Base-by-base conservation (phyloP, 164 flowering plant species). In the Aristolochia fimbriata region DNA sequence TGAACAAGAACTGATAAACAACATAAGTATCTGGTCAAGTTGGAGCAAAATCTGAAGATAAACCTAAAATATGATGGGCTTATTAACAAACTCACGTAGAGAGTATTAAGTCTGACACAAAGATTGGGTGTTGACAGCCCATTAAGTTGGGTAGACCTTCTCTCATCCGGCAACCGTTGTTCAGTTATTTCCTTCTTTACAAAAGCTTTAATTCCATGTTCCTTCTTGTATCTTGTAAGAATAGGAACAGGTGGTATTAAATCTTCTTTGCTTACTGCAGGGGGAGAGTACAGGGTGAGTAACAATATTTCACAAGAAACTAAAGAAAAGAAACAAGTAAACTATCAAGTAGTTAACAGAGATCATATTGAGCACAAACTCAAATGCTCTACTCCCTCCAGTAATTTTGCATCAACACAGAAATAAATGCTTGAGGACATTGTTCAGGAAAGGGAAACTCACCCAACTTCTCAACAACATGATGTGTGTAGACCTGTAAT, bases 181-280 rank as follows among this genome's bases (percentile, higher is more conserved):
- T 94, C 97, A 68, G 71, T 59, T 47, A 76, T 46, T 71, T 94
- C 97, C 78, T 85, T 91, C 79, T 87, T 94, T 30, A 91, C 93
- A 75, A 94, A 91, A 62, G 95, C 92, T 65, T 88, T 94, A 57
- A 94, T 83, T 71, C 89, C 99, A 81, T 62, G 61, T 73, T 88
- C 99, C 74, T 77, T 94, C 60, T 65, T 79, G 82, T 86, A 85
- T 69, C 99, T 74, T 15, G 99, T 91, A 51, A 94, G 89, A 63
- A 84, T 70, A 37, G 99, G 99, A 62, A 76, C 78, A 55, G 97
- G 97, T 61, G 99, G 99, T 73, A 91, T 74, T 67, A 94, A 63
- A 64, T 94, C 99, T 61, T 91, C 99, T 72, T 80, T 85, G 76
- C 66, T 83, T 63, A 81, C 97, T 93, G 85, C 75, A 80, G 49